Conservation (phyloP, 306 rosid species). For the Gillenia trifoliata region DNA sequence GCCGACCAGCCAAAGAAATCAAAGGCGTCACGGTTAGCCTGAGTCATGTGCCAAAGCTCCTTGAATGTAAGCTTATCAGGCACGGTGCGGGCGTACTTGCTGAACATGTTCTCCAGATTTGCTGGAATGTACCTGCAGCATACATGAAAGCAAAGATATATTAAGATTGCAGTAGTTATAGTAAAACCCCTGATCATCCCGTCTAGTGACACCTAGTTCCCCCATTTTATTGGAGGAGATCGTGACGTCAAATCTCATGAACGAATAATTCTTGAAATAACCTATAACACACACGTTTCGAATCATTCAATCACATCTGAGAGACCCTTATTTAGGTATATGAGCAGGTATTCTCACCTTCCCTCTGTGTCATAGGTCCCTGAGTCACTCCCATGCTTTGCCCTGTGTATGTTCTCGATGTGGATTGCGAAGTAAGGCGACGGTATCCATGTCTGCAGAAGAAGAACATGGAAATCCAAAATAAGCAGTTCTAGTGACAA, state of each 20-base stretch:
- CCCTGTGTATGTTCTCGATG: constrained; percentile 60
- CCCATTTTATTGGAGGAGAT: neutral
- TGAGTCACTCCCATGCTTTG: constrained; percentile 70
- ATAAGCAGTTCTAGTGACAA: neutral
- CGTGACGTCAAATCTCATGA: neutral
- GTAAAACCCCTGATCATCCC: neutral
- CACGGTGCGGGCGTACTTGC: constrained; percentile 55
- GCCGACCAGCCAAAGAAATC: constrained; percentile 75
- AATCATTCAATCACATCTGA: neutral
- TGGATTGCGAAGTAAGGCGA: constrained; percentile 61
- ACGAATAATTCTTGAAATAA: neutral
- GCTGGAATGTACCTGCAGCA: constrained; percentile 59
- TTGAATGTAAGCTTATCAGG: constrained; percentile 52
- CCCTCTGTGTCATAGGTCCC: constrained; percentile 74
- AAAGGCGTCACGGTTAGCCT: constrained; percentile 53
- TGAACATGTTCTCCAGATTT: constrained; percentile 62
- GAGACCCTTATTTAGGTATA: neutral
- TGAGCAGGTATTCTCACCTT: constrained; percentile 31
- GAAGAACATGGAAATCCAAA: neutral
- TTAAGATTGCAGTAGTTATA: neutral
- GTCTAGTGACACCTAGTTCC: neutral
- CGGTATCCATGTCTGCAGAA: constrained; percentile 70
- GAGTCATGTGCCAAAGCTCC: constrained; percentile 78
- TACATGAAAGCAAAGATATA: neutral
- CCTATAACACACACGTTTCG: neutral